Evolutionary conservation across 345 rosid species (phyloP), one percentile per base, ranked within the genome.

Genomic region (Trapa incisa): DNA sequence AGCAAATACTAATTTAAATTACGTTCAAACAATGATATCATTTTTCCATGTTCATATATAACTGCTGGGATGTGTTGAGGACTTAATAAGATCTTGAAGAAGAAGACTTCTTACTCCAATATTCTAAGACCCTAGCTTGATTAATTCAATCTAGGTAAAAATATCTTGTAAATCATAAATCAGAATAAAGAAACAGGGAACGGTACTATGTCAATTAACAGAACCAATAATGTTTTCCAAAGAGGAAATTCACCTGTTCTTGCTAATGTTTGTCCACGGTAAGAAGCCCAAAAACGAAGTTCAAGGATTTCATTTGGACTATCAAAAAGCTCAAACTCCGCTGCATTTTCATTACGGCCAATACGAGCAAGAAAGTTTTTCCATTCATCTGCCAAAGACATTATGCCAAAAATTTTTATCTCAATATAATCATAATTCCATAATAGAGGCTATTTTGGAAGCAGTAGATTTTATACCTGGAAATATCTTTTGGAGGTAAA

Each of bases 271-370:
- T 94, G 99, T 47, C 89, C 99, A 36, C 99, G 90, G 74, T 94
- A 94, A 66, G 99, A 94, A 65, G 99, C 99, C 99, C 99, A 94
- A 80, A 88, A 83, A 69, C 97, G 87, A 75, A 94, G 99, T 83
- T 94, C 99, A 81, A 91, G 95, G 71, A 81, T 69, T 72, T 94
- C 99, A 75, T 70, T 79, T 62, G 84, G 73, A 75, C 78, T 87
- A 63, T 86, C 88, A 74, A 73, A 75, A 64, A 91, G 91, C 54
- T 94, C 99, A 0, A 81, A 77, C 65, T 88, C 99, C 60, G 65
- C 35, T 16, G 90, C 78, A 82, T 83, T 91, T 82, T 94, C 99
- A 83, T 91, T 92, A 47, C 89, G 96, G n/a, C 97, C 97, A 72
- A 94, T 94, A 71, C 99, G 90, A 71, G 91, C 87, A 67, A 94